Percentiles rank a stretch among this genome's conserved stretches.
Evolutionary conservation across 2,329 filamentous ascomycete genomes (phyloP).

Genomic region (Mycosphaerella arachidis): DNA sequence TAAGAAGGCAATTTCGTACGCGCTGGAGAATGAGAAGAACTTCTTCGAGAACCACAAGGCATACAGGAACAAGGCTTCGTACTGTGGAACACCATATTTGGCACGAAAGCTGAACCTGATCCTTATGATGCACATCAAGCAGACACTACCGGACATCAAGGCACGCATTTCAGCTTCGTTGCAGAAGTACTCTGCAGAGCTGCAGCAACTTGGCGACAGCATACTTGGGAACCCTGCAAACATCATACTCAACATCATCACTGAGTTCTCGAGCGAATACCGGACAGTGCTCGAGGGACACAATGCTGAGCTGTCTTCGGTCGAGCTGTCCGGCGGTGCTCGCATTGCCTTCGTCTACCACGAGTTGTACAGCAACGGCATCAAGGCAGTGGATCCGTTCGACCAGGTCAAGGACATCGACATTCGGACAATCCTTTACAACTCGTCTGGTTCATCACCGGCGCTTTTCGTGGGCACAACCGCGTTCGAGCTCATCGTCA

Average conservation of each 20-base stretch:
- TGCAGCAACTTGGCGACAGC: slow-evolving; percentile 80
- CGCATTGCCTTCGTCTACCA: slow-evolving; percentile 99
- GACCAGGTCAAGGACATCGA: slow-evolving; percentile 96
- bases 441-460: slow-evolving; percentile 96
- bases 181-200: slow-evolving; percentile 82
- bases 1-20: slow-evolving; percentile 87
- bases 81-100: slow-evolving; percentile 96
- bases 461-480: slow-evolving; percentile 95
- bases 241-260: slow-evolving; percentile 97
- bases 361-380: slow-evolving; percentile 93
- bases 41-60: slow-evolving; percentile 99
- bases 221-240: slow-evolving; percentile 95
- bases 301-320: slow-evolving; percentile 90
- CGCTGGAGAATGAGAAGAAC: slow-evolving; percentile 88
- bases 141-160: slow-evolving; percentile 98
- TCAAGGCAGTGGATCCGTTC: slow-evolving; percentile 97
- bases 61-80: slow-evolving; percentile 96
- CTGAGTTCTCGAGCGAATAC: slow-evolving; percentile 97
- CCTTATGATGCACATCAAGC: slow-evolving; percentile 99
- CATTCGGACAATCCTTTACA: slow-evolving; percentile 94
- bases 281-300: slow-evolving; percentile 93
- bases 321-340: slow-evolving; percentile 90
- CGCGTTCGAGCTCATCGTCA: slow-evolving; percentile 97
- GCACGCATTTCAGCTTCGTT: slow-evolving; percentile 89
- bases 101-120: slow-evolving; percentile 97